Percentiles rank a stretch among this genome's conserved stretches.
These are phyloP conservation scores for Basidiobolus heterosporus DNA, from an alignment of 371 early-diverging fungal genomes.

Conservation along the genomic window DNA sequence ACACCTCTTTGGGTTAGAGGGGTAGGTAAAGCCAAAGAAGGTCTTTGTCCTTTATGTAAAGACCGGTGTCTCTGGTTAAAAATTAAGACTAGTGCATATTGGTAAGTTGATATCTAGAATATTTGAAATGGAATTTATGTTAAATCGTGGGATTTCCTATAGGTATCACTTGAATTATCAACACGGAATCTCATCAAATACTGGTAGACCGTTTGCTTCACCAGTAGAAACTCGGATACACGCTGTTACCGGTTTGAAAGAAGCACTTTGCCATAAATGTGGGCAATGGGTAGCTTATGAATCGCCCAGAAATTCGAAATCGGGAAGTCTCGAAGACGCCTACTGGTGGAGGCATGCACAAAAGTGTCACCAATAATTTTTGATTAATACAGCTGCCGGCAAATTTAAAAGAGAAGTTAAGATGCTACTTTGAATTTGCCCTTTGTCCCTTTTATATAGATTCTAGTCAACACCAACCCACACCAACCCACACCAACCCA, in stretches of 20 bases:
- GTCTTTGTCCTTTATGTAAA: conserved; percentile 11
- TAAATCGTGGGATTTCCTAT: no score
- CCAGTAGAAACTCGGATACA: conserved; percentile 5
- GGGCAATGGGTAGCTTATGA: conserved; percentile 13
- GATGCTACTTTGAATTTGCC: no score
- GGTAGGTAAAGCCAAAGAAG: conserved; percentile 12
- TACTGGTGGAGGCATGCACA: conserved; percentile 19
- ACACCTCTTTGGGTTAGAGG: conserved; percentile 13
- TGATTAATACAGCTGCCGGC: no score
- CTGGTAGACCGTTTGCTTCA: conserved; percentile 7
- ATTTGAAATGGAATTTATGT: background rate
- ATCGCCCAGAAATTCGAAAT: conserved; percentile 8
- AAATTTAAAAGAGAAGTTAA: no score
- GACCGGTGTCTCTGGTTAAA: conserved; percentile 9
- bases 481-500: no score
- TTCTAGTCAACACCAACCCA: no score
- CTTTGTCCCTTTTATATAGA: no score
- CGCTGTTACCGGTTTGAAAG: conserved; percentile 5
- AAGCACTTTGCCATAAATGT: conserved; percentile 16
- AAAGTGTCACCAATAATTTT: conserved; percentile 10
- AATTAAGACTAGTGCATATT: conserved; percentile 11
- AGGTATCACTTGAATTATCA: conserved; percentile 12
- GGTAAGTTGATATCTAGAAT: conserved; percentile 2
- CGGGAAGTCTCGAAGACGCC: conserved; percentile 15
- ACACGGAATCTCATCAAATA: conserved; percentile 12